phyloP scores from a whole-genome alignment of 192 early-diverging fungal species.

The Gaertneriomyces semiglobifer region DNA sequence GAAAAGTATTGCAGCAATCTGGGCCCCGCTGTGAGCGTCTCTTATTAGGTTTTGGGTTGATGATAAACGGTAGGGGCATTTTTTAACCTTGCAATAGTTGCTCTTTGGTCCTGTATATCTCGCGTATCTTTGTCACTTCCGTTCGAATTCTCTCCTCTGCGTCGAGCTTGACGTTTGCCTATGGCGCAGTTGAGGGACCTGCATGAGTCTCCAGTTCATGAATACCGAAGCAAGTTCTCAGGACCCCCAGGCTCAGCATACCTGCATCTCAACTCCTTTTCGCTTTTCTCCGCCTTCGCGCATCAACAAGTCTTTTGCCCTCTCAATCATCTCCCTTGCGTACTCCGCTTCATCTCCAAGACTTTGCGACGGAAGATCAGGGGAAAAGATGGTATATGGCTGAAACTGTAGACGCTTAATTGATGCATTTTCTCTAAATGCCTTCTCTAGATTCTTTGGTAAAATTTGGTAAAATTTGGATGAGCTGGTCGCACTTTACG shows the following conservation, averaged over 20 bases:
- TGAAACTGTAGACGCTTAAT: constrained; percentile 29
- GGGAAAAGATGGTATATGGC: constrained; percentile 29
- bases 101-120: constrained; percentile 20
- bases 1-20: constrained; percentile 24
- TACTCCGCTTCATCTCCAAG: constrained; percentile 16
- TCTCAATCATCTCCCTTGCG: constrained; percentile 21
- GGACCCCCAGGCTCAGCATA: background rate
- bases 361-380: constrained; percentile 11
- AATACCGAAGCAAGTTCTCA: background rate
- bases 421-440: constrained; percentile 20
- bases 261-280: constrained; percentile 27
- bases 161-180: constrained; percentile 27
- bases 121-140: constrained; percentile 10
- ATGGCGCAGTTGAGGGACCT: background rate
- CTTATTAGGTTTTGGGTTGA: background rate
- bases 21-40: constrained; percentile 22
- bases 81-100: constrained; percentile 20
- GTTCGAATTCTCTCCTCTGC: constrained; percentile 15
- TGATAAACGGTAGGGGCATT: background rate
- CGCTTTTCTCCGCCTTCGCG: constrained; percentile 12
- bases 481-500: background rate
- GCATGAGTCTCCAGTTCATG: no score
- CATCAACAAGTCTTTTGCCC: constrained; percentile 27
- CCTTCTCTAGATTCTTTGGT: constrained; percentile 17
- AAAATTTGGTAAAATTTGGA: background rate